These are phyloP conservation scores for Lentinula lateritia DNA, from an alignment of 768 basidiomycete genomes.

Conservation along the genomic window DNA sequence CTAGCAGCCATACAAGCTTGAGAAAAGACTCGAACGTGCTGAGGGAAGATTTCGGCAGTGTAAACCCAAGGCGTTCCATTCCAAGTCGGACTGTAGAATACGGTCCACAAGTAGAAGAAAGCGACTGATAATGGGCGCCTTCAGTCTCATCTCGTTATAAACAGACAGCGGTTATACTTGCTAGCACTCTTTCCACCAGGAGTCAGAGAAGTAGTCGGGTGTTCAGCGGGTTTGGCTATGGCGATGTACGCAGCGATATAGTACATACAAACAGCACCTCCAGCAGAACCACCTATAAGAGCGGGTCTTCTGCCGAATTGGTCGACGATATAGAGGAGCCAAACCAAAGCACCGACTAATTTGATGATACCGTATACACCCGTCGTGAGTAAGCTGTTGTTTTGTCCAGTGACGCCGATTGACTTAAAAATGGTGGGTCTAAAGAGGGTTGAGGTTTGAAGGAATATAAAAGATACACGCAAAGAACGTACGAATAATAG, in stretches of 20 bases:
- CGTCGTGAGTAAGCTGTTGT: constrained; percentile 34
- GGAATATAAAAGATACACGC: background rate
- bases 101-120: constrained; percentile 33
- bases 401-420: constrained; percentile 35
- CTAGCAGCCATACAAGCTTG: constrained; percentile 30
- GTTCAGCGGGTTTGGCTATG: constrained; percentile 23
- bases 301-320: constrained; percentile 33
- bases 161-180: constrained; percentile 6
- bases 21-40: constrained; percentile 32
- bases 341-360: constrained; percentile 31
- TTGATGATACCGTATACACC: constrained; percentile 44
- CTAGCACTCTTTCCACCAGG: constrained; percentile 27
- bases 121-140: constrained; percentile 13
- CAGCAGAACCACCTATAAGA: constrained; percentile 34
- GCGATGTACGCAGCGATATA: constrained; percentile 41
- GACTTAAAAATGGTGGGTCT: constrained; percentile 42
- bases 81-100: constrained; percentile 33
- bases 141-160: background rate
- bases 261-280: constrained; percentile 35
- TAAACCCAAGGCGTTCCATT: constrained; percentile 46
- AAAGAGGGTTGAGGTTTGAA: background rate
- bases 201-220: constrained; percentile 13
- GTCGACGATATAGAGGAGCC: constrained; percentile 36
- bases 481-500: constrained; percentile 31
- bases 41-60: constrained; percentile 34